Percentiles rank a stretch among this genome's conserved stretches.
phyloP scores from a whole-genome alignment of 2,329 filamentous ascomycete species.

The Ceratocystis albifundus region DNA sequence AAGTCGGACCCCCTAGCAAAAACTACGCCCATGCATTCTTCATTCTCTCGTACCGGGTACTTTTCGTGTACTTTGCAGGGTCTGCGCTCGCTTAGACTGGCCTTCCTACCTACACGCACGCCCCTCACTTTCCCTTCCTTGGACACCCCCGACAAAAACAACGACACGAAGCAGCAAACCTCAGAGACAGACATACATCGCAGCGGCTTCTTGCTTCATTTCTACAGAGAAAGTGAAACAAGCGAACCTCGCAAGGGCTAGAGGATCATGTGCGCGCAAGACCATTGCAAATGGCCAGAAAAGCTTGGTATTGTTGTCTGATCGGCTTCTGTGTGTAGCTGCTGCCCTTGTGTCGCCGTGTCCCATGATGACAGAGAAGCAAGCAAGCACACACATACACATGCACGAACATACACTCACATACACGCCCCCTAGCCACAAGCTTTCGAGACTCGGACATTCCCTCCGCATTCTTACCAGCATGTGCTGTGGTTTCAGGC shows the following conservation, averaged over 20 bases:
- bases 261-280: neutral
- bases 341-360: too few relatives aligned
- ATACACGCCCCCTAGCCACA: too few relatives aligned
- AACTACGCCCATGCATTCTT: neutral
- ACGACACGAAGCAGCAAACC: neutral
- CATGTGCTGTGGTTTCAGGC: too few relatives aligned
- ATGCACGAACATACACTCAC: too few relatives aligned
- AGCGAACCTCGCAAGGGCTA: neutral
- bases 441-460: too few relatives aligned
- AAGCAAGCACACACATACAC: too few relatives aligned
- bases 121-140: neutral
- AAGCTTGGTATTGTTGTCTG: neutral
- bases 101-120: neutral
- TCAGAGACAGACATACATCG: neutral
- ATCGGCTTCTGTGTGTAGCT: too few relatives aligned
- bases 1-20: conserved; percentile 2
- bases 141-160: neutral
- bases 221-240: neutral
- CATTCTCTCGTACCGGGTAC: conserved; percentile 10
- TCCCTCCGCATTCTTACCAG: too few relatives aligned
- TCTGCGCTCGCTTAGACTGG: neutral
- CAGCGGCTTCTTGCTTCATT: neutral
- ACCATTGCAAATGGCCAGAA: neutral
- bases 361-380: too few relatives aligned
- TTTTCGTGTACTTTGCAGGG: conserved; percentile 16